Evolutionary conservation across 2,329 filamentous ascomycete species (phyloP).

Genomic region (Neonectria ditissima): DNA sequence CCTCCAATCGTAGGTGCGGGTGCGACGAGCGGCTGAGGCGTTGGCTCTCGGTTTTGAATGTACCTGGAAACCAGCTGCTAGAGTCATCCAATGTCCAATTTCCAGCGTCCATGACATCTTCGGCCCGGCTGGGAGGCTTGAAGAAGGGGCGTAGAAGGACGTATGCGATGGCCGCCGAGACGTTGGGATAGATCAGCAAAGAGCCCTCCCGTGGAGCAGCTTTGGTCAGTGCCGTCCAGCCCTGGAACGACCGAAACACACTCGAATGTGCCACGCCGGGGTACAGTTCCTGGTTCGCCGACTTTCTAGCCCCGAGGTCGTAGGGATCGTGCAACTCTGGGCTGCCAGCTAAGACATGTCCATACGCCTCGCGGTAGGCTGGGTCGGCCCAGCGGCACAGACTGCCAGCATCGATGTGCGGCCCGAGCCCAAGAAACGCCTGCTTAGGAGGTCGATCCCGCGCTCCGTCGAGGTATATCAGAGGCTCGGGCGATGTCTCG

Average conservation of each 20-base stretch:
- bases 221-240: slow-evolving; percentile 56
- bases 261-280: slow-evolving; percentile 51
- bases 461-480: slow-evolving; percentile 55
- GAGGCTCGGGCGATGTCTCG: slow-evolving; percentile 49
- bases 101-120: slow-evolving; percentile 50
- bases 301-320: slow-evolving; percentile 50
- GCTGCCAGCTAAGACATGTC: slow-evolving; percentile 51
- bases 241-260: slow-evolving; percentile 55
- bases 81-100: slow-evolving; percentile 52
- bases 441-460: slow-evolving; percentile 53
- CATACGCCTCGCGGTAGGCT: slow-evolving; percentile 52
- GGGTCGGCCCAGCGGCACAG: slow-evolving; percentile 57
- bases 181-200: slow-evolving; percentile 55
- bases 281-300: slow-evolving; percentile 51
- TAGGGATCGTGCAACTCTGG: slow-evolving; percentile 53
- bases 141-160: slow-evolving; percentile 58
- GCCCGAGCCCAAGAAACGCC: slow-evolving; percentile 55
- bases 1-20: slow-evolving; percentile 53
- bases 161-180: slow-evolving; percentile 52
- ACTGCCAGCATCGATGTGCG: slow-evolving; percentile 58
- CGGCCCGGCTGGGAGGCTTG: slow-evolving; percentile 43
- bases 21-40: slow-evolving; percentile 43
- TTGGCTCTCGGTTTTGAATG: slow-evolving; percentile 44
- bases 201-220: slow-evolving; percentile 51
- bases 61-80: slow-evolving; percentile 53